Base-by-base conservation (phyloP, 2,329 filamentous ascomycete genomes). In the Fusarium hostae region DNA sequence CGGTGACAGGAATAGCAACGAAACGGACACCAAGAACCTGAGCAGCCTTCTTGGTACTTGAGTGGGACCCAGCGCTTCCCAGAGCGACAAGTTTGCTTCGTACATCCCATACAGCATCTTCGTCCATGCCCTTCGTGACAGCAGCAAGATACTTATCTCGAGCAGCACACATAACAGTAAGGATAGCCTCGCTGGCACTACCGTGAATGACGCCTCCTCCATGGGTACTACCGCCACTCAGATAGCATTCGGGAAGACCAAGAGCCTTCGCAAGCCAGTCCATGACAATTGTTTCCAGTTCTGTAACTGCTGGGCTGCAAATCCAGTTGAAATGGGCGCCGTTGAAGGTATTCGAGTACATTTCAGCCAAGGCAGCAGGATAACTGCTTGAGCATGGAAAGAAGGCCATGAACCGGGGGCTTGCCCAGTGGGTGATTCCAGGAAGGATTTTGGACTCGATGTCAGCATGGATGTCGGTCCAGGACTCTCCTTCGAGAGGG, bases 311-410 rank as follows among this genome's bases (percentile, higher is more conserved):
- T 1, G 95, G 95, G 9, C 91, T 94, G 82, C 95, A 98, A 71
- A 98, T 90, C 95, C 95, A 98, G 82, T 98, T 98, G 86, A 98
- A 98, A 43, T 94, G 94, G 2, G 95, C 94, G 18, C 93, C 93
- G 12, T 91, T 96, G 82, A 98, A 95, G 9, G 94, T 92, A 9
- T 93, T 91, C 41, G 90, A 94, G 85, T 97, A 98, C 84, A 98
- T 90, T 82, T 98, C 95, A 22, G 94, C 95, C 12, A 98, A 86
- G 80, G 97, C 95, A 34, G 91, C 89, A 1, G 95, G 94, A 78
- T 92, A 98, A 37, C 92, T 93, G 58, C 91, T 90, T n/a, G 89
- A 91, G 54, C 94, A 94, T 2, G 95, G 93, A 82, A 96, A 98
- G 85, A 97, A 98, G 45, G 95, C 95, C 89, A 98, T 94, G 86